Base-by-base conservation (phyloP, 495 filamentous ascomycete species). In the Parmelia sp. region DNA sequence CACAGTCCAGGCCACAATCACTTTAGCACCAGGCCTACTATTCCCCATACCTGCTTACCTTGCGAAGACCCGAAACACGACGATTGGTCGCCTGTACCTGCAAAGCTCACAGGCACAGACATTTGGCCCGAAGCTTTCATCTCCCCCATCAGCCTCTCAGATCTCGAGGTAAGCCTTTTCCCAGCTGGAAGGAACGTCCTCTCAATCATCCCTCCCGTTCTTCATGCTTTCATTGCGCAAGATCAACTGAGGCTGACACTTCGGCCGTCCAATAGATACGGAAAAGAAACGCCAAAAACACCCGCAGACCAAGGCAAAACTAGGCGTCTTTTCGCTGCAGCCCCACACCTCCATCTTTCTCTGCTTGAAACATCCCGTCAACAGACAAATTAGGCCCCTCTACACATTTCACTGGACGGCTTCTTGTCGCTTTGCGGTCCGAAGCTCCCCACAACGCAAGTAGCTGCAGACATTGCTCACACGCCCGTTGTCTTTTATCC, bases 231-330 rank as follows among this genome's bases (percentile, higher is more conserved):
- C 19, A 27, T 64, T 36, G 62, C 62, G 62, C 56, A 64, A 64
- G 25, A 59, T n/a, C 44, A 33, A 36, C 56, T 64, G 56, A 64
- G 56, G 56, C 62, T 64, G 62, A 64, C 57, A n/a, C 35, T 58
- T 56, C 23, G n/a, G 51, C 29, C 29, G 21, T 55, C 51, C 51
- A 55, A 55, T 56, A 64, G 62, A 59, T 45, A 40, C 42, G 62
- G 62, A 14, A 64, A 59, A 47, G 45, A 44, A 35, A 59, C 55
- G 62, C 62, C 62, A 58, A 44, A 56, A 40, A 40, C 65, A 62
- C 60, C 61, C 61, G 51, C 65, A 63, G 33, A 63, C 37, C 51
- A 70, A 68, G 68, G 68, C 68, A 70, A 69, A 70, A 65, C 60
- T 62, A 70, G 68, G 68, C 68, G 63, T 68, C 58, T 57, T 59